Conservation (phyloP, 2,329 filamentous ascomycete species). For the Fusarium brachygibbosum region DNA sequence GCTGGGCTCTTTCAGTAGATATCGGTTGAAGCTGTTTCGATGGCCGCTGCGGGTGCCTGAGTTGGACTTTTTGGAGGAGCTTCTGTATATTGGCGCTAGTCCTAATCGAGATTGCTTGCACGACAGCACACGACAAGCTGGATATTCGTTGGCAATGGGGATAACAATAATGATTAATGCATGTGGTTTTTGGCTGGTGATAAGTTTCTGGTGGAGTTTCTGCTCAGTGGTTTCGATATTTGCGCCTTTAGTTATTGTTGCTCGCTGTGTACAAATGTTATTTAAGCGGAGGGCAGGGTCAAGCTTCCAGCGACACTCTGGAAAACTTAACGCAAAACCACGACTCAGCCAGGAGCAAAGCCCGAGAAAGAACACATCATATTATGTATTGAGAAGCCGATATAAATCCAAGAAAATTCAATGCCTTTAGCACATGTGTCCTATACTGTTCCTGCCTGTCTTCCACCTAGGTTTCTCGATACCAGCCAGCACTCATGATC, state of each 20-base stretch:
- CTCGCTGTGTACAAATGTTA: not conserved
- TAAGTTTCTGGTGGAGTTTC: not conserved
- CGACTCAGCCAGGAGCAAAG: no score
- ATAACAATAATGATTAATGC: not conserved
- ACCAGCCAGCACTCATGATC: not conserved
- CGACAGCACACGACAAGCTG: conserved; percentile 5
- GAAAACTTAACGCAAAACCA: not conserved
- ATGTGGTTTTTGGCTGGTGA: not conserved
- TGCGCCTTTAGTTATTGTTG: not conserved
- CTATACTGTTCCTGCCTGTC: not conserved
- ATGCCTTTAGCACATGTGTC: no score
- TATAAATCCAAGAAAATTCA: no score
- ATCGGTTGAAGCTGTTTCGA: conserved; percentile 27
- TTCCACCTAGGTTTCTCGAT: not conserved
- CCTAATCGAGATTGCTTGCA: conserved; percentile 32
- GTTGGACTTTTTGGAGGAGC: conserved; percentile 49
- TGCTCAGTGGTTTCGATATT: not conserved
- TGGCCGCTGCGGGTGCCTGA: conserved; percentile 25
- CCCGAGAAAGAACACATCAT: not conserved
- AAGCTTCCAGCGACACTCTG: not conserved
- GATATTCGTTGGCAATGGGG: not conserved
- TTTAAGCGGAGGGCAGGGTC: not conserved
- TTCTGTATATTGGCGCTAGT: conserved; percentile 38
- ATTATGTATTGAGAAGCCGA: no score
- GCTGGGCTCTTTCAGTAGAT: not conserved